Percentiles rank a stretch among this genome's conserved stretches.
Evolutionary conservation across 495 filamentous ascomycete genomes (phyloP).

Genomic region (Aspergillus panamensis): DNA sequence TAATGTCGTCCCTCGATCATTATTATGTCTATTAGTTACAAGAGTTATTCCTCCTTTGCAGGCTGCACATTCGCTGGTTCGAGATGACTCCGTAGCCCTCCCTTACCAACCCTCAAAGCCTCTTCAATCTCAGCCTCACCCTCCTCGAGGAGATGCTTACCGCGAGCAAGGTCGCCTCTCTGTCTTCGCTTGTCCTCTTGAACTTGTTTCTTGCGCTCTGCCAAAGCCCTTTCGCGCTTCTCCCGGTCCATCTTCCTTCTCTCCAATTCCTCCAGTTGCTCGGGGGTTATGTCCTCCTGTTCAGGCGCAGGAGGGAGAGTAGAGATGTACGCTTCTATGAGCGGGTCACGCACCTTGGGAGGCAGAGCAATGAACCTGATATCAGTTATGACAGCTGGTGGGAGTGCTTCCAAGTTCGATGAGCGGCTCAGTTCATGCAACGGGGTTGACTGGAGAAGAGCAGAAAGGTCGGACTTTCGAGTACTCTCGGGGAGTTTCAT

Average conservation of each 20-base stretch:
- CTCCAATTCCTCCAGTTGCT: constrained; percentile 58
- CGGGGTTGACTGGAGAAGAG: constrained; percentile 69
- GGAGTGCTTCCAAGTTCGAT: constrained; percentile 61
- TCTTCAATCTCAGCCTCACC: constrained; percentile 75
- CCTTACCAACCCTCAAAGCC: constrained; percentile 73
- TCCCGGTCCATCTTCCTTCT: constrained; percentile 62
- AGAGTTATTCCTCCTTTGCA: constrained; percentile 11
- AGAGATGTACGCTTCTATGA: constrained; percentile 74
- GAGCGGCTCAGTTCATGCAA: constrained; percentile 62
- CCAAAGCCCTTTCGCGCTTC: constrained; percentile 69
- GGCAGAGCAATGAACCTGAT: constrained; percentile 77
- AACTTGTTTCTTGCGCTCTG: constrained; percentile 68
- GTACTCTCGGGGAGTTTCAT: constrained; percentile 72
- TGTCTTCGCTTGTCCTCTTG: constrained; percentile 70
- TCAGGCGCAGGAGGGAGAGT: constrained; percentile 66
- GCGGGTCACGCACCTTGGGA: constrained; percentile 61
- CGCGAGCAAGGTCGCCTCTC: constrained; percentile 59
- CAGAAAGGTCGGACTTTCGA: constrained; percentile 73
- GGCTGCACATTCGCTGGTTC: constrained; percentile 27
- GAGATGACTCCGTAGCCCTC: constrained; percentile 65
- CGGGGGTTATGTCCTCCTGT: constrained; percentile 39
- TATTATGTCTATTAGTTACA: neutral
- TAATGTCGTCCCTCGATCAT: no score
- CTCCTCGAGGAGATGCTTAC: constrained; percentile 65
- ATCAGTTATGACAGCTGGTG: constrained; percentile 66